These are phyloP conservation scores for Colletotrichum paranaense DNA, from an alignment of 2,329 filamentous ascomycete genomes.

Conservation along the genomic window DNA sequence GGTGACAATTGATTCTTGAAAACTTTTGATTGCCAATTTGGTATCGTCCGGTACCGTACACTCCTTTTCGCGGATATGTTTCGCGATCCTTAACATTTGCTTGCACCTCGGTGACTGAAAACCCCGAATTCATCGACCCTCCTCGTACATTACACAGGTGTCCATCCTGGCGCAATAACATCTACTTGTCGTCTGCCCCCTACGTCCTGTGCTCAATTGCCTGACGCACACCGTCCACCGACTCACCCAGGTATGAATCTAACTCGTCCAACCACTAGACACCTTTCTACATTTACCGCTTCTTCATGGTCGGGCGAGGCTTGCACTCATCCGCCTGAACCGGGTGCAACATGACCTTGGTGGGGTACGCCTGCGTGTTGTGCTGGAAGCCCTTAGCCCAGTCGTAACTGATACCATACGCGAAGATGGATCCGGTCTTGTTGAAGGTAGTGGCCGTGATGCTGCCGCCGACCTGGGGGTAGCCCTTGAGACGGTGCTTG, in stretches of 20 bases:
- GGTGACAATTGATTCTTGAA: neutral
- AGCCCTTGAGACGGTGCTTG: slow-evolving; percentile 90
- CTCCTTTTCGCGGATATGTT: slow-evolving; percentile 19
- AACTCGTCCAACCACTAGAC: neutral
- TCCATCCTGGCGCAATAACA: neutral
- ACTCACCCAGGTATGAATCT: neutral
- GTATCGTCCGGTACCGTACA: slow-evolving; percentile 29
- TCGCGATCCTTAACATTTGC: slow-evolving; percentile 7
- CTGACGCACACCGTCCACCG: neutral
- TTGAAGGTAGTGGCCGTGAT: slow-evolving; percentile 96
- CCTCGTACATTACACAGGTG: slow-evolving; percentile 10
- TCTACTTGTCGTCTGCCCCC: neutral
- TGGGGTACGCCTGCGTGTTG: slow-evolving; percentile 80
- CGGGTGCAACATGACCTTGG: slow-evolving; percentile 88
- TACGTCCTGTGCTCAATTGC: neutral
- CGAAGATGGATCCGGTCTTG: slow-evolving; percentile 83
- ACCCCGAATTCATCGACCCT: neutral
- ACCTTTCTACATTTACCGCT: slow-evolving; percentile 56
- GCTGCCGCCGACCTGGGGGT: slow-evolving; percentile 83
- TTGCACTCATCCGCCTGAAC: slow-evolving; percentile 73
- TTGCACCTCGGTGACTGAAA: neutral
- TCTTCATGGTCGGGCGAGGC: slow-evolving; percentile 69
- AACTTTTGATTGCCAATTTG: slow-evolving; percentile 33
- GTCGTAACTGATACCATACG: slow-evolving; percentile 93
- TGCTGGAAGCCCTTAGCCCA: slow-evolving; percentile 96